These are phyloP conservation scores for Fusarium pseudograminearum DNA, from an alignment of 2,329 filamentous ascomycete genomes.

Conservation along the genomic window DNA sequence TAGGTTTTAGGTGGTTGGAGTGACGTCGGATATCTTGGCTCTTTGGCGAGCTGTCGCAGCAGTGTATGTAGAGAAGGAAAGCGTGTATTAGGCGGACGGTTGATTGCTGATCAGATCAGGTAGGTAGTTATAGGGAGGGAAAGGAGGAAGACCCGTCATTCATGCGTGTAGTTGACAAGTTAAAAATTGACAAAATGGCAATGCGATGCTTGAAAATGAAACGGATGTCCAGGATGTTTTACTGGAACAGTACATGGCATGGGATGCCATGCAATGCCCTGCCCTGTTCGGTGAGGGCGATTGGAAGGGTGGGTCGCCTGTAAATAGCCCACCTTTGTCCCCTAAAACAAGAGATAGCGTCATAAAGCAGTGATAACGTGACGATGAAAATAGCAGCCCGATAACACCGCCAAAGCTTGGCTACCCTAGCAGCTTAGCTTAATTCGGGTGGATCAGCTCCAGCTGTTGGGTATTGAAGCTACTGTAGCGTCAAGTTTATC, in stretches of 20 bases:
- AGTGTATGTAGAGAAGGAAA: slow-evolving; percentile 1
- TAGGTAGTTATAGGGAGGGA: neutral
- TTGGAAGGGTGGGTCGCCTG: slow-evolving; percentile 35
- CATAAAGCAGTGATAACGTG: slow-evolving; percentile 37
- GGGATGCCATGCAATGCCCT: neutral
- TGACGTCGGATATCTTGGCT: slow-evolving; percentile 40
- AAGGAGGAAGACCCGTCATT: slow-evolving; percentile 1
- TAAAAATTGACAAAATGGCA: slow-evolving; percentile 19
- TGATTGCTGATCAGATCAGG: neutral
- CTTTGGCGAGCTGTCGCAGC: slow-evolving; percentile 9
- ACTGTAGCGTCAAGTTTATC: neutral
- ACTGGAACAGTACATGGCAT: neutral
- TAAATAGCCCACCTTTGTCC: slow-evolving; percentile 15
- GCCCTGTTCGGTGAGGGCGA: slow-evolving; percentile 36
- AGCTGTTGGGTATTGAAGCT: slow-evolving; percentile 9
- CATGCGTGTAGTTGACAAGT: slow-evolving; percentile 20
- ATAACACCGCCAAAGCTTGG: slow-evolving; percentile 28
- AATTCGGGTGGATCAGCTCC: slow-evolving; percentile 15
- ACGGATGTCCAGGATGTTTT: slow-evolving; percentile 23
- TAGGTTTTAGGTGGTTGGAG: slow-evolving; percentile 34
- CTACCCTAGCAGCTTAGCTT: neutral
- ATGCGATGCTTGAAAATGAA: slow-evolving; percentile 33
- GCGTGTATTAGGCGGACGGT: slow-evolving; percentile 2
- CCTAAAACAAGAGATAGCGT: slow-evolving; percentile 35
- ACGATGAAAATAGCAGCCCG: slow-evolving; percentile 21